Evolutionary conservation across 2,329 filamentous ascomycete genomes (phyloP).

Genomic region (Furcasterigmium furcatum): DNA sequence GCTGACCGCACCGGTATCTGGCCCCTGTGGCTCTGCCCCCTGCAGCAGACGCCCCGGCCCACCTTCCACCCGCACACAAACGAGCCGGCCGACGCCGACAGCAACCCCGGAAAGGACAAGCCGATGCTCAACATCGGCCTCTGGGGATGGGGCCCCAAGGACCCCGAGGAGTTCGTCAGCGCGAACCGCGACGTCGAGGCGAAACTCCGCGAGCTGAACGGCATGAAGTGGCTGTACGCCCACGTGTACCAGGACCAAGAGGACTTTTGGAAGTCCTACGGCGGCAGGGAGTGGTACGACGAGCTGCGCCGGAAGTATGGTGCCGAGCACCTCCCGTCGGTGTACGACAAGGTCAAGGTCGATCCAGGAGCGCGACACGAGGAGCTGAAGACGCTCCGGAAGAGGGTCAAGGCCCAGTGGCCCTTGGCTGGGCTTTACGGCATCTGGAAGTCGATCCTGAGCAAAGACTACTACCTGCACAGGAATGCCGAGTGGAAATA

Average conservation of each 20-base stretch:
- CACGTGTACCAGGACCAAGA: conserved; percentile 77
- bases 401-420: conserved; percentile 43
- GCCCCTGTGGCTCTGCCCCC: conserved; percentile 58
- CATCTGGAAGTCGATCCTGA: conserved; percentile 55
- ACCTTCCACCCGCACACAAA: conserved; percentile 54
- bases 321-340: conserved; percentile 59
- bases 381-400: conserved; percentile 31
- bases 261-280: conserved; percentile 67
- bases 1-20: conserved; percentile 48
- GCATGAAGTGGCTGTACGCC: conserved; percentile 85
- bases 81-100: conserved; percentile 19
- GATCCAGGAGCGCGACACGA: conserved; percentile 41
- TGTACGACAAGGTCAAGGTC: conserved; percentile 69
- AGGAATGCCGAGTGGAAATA: conserved; percentile 52
- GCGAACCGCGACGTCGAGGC: conserved; percentile 70
- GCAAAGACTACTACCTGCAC: conserved; percentile 53
- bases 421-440: conserved; percentile 59
- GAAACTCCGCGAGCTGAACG: conserved; percentile 65
- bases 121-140: conserved; percentile 65
- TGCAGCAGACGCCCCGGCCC: conserved; percentile 43
- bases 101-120: conserved; percentile 10
- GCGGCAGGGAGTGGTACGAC: conserved; percentile 57
- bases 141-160: conserved; percentile 71
- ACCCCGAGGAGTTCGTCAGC: conserved; percentile 56
- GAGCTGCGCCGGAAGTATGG: conserved; percentile 58